These are phyloP conservation scores for Arxiozyma slooffiae DNA, from an alignment of 1,139 yeast genomes.

Conservation along the genomic window DNA sequence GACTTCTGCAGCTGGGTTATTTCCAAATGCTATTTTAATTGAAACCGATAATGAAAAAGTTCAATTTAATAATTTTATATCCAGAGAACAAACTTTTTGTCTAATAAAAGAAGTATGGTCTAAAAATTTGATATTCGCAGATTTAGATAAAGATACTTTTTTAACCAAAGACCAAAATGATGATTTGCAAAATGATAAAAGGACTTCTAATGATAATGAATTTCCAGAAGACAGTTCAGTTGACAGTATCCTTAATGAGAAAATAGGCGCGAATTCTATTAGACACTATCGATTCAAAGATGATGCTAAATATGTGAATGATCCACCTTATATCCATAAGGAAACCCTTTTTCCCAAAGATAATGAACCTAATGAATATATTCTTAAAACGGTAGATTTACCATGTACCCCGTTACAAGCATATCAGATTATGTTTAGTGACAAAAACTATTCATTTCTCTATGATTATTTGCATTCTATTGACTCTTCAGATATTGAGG, in stretches of 20 bases:
- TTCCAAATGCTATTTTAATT: constrained; percentile 83
- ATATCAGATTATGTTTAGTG: constrained; percentile 61
- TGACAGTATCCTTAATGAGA: constrained; percentile 1
- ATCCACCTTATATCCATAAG: constrained; percentile 36
- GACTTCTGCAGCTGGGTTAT: constrained; percentile 76
- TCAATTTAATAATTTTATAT: constrained; percentile 79
- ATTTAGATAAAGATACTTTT: constrained; percentile 5
- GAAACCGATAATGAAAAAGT: constrained; percentile 55
- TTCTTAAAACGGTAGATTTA: constrained; percentile 43
- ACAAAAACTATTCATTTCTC: constrained; percentile 35
- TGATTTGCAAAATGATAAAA: constrained; percentile 12
- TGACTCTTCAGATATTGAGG: constrained; percentile 6
- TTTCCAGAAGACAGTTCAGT: constrained; percentile 1
- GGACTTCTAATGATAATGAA: constrained; percentile 4
- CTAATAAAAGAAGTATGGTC: constrained; percentile 57
- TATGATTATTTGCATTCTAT: constrained; percentile 5
- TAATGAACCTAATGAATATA: constrained; percentile 40
- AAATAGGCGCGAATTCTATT: not conserved
- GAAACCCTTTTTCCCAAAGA: constrained; percentile 43
- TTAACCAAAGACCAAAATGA: constrained; percentile 14
- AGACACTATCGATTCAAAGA: constrained; percentile 26
- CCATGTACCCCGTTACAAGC: constrained; percentile 77
- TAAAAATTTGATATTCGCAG: constrained; percentile 10
- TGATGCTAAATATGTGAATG: constrained; percentile 19
- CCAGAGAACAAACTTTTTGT: constrained; percentile 71